These are phyloP conservation scores for Anacardium occidentale DNA, from an alignment of 345 rosid genomes.

Conservation along the genomic window DNA sequence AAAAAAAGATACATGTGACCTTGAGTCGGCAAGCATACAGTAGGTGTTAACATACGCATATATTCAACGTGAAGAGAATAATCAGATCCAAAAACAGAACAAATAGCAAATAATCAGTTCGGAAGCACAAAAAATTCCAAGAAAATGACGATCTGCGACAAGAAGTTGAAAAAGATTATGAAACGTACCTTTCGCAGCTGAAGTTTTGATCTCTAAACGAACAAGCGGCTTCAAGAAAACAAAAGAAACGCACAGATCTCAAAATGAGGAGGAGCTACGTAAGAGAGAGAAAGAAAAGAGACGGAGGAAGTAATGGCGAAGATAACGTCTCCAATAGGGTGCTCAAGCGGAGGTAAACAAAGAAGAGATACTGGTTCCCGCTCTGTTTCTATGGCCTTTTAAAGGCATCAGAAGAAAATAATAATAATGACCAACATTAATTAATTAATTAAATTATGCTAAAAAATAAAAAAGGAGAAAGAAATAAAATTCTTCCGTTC, in stretches of 20 bases:
- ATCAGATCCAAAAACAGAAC: slow-evolving; percentile 24
- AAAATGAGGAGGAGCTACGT: slow-evolving; percentile 10
- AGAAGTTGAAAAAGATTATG: slow-evolving; percentile 17
- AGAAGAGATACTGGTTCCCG: slow-evolving; percentile 42
- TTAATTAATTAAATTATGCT: neutral
- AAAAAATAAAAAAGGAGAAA: neutral
- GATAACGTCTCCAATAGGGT: slow-evolving; percentile 1
- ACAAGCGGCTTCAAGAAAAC: slow-evolving; percentile 15
- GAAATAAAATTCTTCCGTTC: slow-evolving; percentile 17
- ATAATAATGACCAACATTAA: neutral
- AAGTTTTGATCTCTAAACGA: slow-evolving; percentile 12
- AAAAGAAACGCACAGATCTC: slow-evolving; percentile 38
- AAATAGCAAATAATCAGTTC: neutral
- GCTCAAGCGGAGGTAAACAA: slow-evolving; percentile 30
- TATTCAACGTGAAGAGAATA: neutral
- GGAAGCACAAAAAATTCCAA: slow-evolving; percentile 14
- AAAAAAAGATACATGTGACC: too few species aligned
- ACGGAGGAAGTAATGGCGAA: slow-evolving; percentile 3
- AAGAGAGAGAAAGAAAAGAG: neutral
- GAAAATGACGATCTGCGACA: slow-evolving; percentile 14
- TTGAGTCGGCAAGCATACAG: neutral
- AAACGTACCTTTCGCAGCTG: slow-evolving; percentile 39
- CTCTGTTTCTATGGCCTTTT: slow-evolving; percentile 36
- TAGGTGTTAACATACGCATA: neutral
- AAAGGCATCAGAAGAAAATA: slow-evolving; percentile 9